phyloP scores from a whole-genome alignment of 2,329 filamentous ascomycete genomes.

The Volutella citrinella region DNA sequence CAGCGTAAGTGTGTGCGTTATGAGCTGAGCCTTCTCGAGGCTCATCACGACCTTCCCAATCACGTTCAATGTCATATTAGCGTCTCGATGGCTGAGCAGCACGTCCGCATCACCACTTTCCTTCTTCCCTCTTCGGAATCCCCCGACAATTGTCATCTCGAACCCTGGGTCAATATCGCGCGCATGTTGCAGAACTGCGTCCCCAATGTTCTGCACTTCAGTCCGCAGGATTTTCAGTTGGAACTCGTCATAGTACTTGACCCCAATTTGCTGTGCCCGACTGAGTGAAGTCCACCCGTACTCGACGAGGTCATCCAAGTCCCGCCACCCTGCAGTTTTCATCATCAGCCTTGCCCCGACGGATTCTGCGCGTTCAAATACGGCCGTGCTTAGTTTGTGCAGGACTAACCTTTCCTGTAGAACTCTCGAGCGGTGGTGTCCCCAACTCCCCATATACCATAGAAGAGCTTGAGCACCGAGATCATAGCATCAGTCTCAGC shows the following conservation, averaged over 20 bases:
- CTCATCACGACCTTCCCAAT: conserved; percentile 66
- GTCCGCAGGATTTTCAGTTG: conserved; percentile 63
- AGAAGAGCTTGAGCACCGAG: conserved; percentile 66
- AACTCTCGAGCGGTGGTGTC: conserved; percentile 78
- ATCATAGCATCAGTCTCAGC: conserved; percentile 64
- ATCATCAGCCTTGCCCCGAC: too few species aligned
- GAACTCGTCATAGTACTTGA: conserved; percentile 93
- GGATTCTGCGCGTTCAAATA: conserved; percentile 1
- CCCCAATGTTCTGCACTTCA: conserved; percentile 70
- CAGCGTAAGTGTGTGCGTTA: conserved; percentile 79
- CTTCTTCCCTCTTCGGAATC: conserved; percentile 75
- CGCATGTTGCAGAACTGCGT: conserved; percentile 64
- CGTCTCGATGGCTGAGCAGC: conserved; percentile 75
- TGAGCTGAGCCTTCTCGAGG: conserved; percentile 65
- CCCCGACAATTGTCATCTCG: conserved; percentile 66
- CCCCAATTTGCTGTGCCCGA: conserved; percentile 85
- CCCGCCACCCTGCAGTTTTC: conserved; percentile 71
- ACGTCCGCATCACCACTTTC: conserved; percentile 81
- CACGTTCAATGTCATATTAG: conserved; percentile 65
- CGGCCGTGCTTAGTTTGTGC: not conserved
- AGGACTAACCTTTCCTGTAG: conserved; percentile 55
- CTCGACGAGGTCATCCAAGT: conserved; percentile 83
- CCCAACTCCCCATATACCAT: conserved; percentile 89
- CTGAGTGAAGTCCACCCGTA: conserved; percentile 72
- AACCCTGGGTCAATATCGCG: conserved; percentile 55